phyloP scores from a whole-genome alignment of 768 basidiomycete genomes.

The Tephrocybe sp. region DNA sequence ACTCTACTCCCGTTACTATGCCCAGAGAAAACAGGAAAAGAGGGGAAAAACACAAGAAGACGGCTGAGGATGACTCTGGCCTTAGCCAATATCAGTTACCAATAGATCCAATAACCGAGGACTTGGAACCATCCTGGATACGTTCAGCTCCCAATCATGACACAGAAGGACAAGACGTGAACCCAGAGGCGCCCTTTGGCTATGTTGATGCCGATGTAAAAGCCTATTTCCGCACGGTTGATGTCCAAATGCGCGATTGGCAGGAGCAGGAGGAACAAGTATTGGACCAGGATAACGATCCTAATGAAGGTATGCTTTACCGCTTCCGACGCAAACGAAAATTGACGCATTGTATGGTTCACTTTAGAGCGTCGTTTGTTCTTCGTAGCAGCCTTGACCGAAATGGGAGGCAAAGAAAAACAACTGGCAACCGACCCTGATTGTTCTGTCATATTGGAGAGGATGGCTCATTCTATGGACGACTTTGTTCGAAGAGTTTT shows the following conservation, averaged over 20 bases:
- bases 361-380: conserved; percentile 69
- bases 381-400: conserved; percentile 76
- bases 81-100: too few species aligned
- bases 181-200: conserved; percentile 82
- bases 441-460: conserved; percentile 85
- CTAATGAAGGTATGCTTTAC: conserved; percentile 60
- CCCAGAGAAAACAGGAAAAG: conserved; percentile 15
- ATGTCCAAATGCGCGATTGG: conserved; percentile 86
- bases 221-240: conserved; percentile 89
- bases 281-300: conserved; percentile 45
- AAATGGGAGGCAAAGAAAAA: conserved; percentile 87
- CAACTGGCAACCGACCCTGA: conserved; percentile 92
- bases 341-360: neutral
- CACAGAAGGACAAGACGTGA: conserved; percentile 31
- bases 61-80: neutral
- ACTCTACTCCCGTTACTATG: conserved; percentile 1
- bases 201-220: conserved; percentile 88
- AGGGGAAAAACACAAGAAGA: conserved; percentile 16
- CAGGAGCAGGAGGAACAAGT: conserved; percentile 50
- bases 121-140: conserved; percentile 68
- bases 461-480: conserved; percentile 91
- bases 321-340: neutral
- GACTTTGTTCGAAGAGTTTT: conserved; percentile 94
- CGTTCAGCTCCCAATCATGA: conserved; percentile 33
- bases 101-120: too few species aligned